phyloP scores from a whole-genome alignment of 352 stramenopile species.

The Pythium phragmiticola region DNA sequence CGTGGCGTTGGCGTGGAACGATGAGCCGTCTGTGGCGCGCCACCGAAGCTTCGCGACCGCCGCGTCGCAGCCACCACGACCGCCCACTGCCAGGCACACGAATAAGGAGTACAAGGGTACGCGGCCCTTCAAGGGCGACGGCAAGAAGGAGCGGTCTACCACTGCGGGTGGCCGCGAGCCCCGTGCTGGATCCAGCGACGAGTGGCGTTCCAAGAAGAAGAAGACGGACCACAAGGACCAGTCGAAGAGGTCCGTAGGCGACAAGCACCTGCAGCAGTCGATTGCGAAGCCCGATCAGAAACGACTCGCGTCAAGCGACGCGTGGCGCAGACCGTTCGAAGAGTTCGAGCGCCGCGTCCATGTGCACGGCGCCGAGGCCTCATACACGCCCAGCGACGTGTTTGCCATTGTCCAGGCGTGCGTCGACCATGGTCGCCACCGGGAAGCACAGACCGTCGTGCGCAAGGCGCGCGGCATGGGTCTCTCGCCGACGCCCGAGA shows the following conservation, averaged over 20 bases:
- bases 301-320: neutral
- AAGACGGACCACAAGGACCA: no score
- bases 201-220: no score
- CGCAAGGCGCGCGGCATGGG: conserved; percentile 38
- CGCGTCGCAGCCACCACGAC: neutral
- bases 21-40: neutral
- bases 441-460: conserved; percentile 55
- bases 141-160: no score
- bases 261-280: neutral
- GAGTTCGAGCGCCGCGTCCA: conserved; percentile 40
- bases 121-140: neutral
- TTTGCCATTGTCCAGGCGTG: conserved; percentile 40
- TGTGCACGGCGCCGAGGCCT: conserved; percentile 15
- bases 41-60: neutral
- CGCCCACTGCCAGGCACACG: neutral
- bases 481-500: conserved; percentile 31
- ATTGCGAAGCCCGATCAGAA: neutral
- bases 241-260: neutral
- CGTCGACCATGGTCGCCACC: conserved; percentile 40
- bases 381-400: conserved; percentile 25
- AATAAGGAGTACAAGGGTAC: neutral
- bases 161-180: no score
- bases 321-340: conserved; percentile 45
- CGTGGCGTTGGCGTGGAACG: conserved; percentile 7
- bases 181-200: no score